Evolutionary conservation across 73 alveolate genomes (phyloP), one percentile per base, ranked within the genome.

Genomic region (Paramecium octaurelia): DNA sequence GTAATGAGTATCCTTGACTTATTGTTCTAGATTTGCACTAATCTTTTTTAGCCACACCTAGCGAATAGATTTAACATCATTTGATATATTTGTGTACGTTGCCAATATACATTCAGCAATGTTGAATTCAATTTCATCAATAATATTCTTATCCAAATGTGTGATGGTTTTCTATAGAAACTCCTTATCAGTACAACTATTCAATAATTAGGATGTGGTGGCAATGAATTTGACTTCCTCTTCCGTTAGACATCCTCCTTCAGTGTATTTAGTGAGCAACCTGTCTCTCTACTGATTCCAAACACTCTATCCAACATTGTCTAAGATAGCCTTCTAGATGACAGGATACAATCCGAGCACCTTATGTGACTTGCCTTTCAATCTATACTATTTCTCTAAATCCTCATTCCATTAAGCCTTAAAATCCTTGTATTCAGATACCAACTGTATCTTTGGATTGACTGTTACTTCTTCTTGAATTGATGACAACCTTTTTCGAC

Each of bases 151-250:
- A 80, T 80, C 91, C 18, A 80, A 23, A 48, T 43, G 57, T 2
- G 48, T 8, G 0, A 80, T 80, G 14, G 58, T 80, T 6, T 46
- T 80, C 57, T 43, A 48, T 11, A 80, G 34, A 80, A 80, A 80
- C 12, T 43, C 91, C 18, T 80, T 80, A 48, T 80, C 91, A 3
- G 91, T 11, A 23, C 91, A 80, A 31, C 73, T 48, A 44, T 80
- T 80, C 58, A 80, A 23, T 12, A 80, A 46, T 43, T 40, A 18
- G 12, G 91, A 80, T n/a, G 91, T 80, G 8, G 27, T 80, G 4
- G 91, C 91, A 4, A 80, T 80, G 46, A 80, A 80, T 48, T 80
- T 80, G 3, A 80, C 91, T 46, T 80, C 91, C 1, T 80, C 91
- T 21, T 59, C 70, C 6, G 91, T 80, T 16, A 80, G 9, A 14